Percentiles rank a stretch among this genome's conserved stretches.
Conservation (phyloP, 768 basidiomycete genomes). For the Pleurotus platypus region DNA sequence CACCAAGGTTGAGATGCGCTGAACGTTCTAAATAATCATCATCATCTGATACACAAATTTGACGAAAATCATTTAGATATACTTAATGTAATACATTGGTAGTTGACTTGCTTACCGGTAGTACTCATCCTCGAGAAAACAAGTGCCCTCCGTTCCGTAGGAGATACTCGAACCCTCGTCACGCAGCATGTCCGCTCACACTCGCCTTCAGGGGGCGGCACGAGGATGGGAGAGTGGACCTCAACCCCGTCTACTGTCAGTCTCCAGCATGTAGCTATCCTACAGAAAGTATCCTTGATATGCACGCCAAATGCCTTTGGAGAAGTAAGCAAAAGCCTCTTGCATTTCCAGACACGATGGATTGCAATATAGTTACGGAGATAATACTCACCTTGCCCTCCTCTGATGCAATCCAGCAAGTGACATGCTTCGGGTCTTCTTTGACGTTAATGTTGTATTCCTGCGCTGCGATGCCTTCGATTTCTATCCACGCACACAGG, state of each 20-base stretch:
- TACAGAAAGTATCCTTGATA: no score
- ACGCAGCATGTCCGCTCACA: neutral
- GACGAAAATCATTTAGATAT: no score
- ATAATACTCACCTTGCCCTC: constrained; percentile 17
- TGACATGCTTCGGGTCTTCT: constrained; percentile 14
- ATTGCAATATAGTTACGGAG: no score
- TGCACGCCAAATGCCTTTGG: neutral
- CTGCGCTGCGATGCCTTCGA: constrained; percentile 14
- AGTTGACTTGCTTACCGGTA: constrained; percentile 2
- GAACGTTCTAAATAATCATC: constrained; percentile 8
- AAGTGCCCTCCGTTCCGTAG: neutral
- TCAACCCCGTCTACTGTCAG: no score
- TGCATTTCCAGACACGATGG: neutral
- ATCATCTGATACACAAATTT: constrained; percentile 6
- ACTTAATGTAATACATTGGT: no score
- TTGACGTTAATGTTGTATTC: constrained; percentile 17
- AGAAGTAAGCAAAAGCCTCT: neutral
- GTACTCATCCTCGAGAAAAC: constrained; percentile 7
- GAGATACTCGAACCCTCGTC: neutral
- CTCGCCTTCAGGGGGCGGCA: no score
- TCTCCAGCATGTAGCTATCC: no score
- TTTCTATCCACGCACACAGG: constrained; percentile 8
- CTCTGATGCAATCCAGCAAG: constrained; percentile 28
- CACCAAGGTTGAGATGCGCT: neutral
- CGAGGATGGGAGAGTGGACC: no score